Evolutionary conservation across 441 rosid genomes (phyloP).

Genomic region (Croton setiger): DNA sequence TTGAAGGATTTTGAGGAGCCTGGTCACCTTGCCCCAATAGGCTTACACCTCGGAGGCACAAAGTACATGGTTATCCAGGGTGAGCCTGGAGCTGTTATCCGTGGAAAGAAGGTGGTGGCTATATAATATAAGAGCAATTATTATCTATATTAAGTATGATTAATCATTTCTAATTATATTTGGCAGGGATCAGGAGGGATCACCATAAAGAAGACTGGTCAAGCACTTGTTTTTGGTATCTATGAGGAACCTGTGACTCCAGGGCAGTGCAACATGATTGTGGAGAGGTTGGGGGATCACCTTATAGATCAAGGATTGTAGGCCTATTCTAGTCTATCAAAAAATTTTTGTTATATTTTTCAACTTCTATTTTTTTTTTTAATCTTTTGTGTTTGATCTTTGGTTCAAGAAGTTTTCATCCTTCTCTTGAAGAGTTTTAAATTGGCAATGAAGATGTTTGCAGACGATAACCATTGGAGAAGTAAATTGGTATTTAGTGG

Average conservation of each 20-base stretch:
- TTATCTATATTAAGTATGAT: not conserved
- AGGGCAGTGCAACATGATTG: conserved; percentile 82
- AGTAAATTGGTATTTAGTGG: conserved; percentile 3
- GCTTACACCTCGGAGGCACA: conserved; percentile 56
- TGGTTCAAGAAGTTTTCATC: conserved; percentile 17
- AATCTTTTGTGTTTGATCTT: conserved; percentile 7
- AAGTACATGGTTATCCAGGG: conserved; percentile 90
- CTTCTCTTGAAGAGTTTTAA: conserved; percentile 13
- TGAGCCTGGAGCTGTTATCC: conserved; percentile 68
- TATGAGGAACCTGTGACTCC: conserved; percentile 81
- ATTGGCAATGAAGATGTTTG: conserved; percentile 23
- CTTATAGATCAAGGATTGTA: conserved; percentile 69
- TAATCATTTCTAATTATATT: not conserved
- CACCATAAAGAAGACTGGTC: conserved; percentile 74
- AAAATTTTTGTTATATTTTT: conserved; percentile 2
- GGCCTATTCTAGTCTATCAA: conserved; percentile 15
- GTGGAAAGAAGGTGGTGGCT: conserved; percentile 63
- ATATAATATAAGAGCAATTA: too few relatives aligned
- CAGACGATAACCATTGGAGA: conserved; percentile 28
- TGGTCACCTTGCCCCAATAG: conserved; percentile 71
- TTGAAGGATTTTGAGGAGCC: conserved; percentile 63
- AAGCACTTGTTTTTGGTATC: conserved; percentile 63
- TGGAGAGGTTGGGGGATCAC: conserved; percentile 87
- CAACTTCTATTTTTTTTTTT: not conserved
- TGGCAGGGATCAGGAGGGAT: conserved; percentile 81